phyloP scores from a whole-genome alignment of 805 yeast species.

The Wickerhamiella azyma region DNA sequence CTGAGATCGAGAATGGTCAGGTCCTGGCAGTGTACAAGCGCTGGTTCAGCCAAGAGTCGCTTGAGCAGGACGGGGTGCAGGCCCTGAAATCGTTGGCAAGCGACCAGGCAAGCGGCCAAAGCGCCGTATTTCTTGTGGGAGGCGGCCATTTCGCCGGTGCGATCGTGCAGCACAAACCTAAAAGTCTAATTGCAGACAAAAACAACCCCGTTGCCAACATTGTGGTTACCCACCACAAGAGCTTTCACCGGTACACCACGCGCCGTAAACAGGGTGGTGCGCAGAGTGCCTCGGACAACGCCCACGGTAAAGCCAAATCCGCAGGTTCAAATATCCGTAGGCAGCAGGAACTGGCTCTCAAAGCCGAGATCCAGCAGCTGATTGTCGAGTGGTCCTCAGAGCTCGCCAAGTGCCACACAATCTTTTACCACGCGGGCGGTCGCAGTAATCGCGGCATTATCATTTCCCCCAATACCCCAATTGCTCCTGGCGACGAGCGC shows the following conservation, averaged over 20 bases:
- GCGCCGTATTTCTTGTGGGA: conserved; percentile 85
- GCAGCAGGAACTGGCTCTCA: conserved; percentile 74
- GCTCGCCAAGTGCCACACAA: conserved; percentile 47
- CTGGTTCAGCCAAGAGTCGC: conserved; percentile 34
- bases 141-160: conserved; percentile 99
- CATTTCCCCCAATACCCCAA: conserved; percentile 37
- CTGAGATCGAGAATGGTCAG: conserved; percentile 30
- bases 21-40: conserved; percentile 60
- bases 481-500: conserved; percentile 44
- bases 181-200: conserved; percentile 37
- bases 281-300: conserved; percentile 82
- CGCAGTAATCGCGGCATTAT: conserved; percentile 48
- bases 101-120: conserved; percentile 29
- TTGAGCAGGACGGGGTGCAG: conserved; percentile 36
- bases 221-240: conserved; percentile 52
- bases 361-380: conserved; percentile 61
- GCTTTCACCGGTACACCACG: conserved; percentile 90
- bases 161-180: conserved; percentile 56
- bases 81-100: conserved; percentile 30
- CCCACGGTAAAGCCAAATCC: conserved; percentile 88
- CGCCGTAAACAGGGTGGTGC: conserved; percentile 97
- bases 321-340: conserved; percentile 89
- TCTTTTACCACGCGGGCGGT: conserved; percentile 74
- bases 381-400: conserved; percentile 47
- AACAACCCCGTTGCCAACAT: conserved; percentile 36